These are phyloP conservation scores for Periglandula ipomoeae DNA, from an alignment of 2,329 filamentous ascomycete species.

Conservation along the genomic window DNA sequence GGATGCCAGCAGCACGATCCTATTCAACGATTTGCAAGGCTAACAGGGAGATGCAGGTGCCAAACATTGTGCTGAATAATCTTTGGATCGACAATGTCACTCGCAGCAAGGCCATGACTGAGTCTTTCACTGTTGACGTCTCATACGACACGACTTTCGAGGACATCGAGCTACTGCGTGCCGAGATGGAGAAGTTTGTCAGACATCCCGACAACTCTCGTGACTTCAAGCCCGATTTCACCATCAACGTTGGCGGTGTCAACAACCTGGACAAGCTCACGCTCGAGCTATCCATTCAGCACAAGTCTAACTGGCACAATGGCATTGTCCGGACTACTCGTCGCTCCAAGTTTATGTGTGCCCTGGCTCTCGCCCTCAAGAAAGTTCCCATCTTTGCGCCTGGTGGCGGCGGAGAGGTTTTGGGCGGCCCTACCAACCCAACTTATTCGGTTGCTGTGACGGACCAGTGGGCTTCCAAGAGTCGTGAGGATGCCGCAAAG, in stretches of 20 bases:
- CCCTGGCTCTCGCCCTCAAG: constrained; percentile 73
- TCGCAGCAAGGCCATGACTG: constrained; percentile 85
- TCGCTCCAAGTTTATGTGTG: constrained; percentile 95
- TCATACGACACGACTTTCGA: constrained; percentile 83
- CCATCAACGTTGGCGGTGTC: constrained; percentile 68
- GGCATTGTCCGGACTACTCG: constrained; percentile 71
- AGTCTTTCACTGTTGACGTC: constrained; percentile 70
- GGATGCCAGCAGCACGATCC: neutral
- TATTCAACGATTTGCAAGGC: neutral
- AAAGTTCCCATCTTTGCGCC: constrained; percentile 80
- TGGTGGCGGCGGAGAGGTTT: constrained; percentile 56
- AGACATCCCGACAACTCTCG: constrained; percentile 73
- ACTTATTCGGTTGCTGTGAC: constrained; percentile 70
- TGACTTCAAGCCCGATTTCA: constrained; percentile 81
- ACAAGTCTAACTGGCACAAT: constrained; percentile 91
- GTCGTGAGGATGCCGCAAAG: constrained; percentile 49
- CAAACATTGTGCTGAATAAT: constrained; percentile 85
- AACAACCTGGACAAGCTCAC: constrained; percentile 82
- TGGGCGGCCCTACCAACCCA: constrained; percentile 64
- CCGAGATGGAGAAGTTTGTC: constrained; percentile 81
- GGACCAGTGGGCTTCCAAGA: constrained; percentile 55
- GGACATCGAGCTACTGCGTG: constrained; percentile 75
- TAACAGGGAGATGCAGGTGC: constrained; percentile 49
- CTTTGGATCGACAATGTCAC: constrained; percentile 94
- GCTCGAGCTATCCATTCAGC: constrained; percentile 73